Evolutionary conservation across 768 basidiomycete species (phyloP).

Genomic region (Rhizopogon vinicolor): DNA sequence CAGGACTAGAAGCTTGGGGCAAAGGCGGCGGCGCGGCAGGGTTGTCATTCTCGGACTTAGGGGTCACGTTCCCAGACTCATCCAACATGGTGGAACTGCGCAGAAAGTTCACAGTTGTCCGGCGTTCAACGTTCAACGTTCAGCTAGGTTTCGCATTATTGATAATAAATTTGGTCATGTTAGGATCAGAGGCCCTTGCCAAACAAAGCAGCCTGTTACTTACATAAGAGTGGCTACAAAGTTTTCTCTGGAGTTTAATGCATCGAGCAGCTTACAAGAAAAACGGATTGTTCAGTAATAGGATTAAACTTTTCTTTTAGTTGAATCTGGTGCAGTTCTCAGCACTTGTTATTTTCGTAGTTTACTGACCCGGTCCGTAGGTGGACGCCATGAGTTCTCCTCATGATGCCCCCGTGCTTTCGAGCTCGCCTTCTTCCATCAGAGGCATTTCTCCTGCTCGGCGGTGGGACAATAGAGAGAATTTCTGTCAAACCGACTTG

Average conservation of each 20-base stretch:
- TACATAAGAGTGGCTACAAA: neutral
- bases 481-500: constrained; percentile 35
- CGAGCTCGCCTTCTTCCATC: constrained; percentile 41
- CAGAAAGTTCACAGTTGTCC: too few relatives aligned
- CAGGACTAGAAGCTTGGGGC: too few relatives aligned
- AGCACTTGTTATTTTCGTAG: neutral
- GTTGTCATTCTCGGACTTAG: too few relatives aligned
- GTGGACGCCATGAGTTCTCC: constrained; percentile 33
- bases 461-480: constrained; percentile 27
- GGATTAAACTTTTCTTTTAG: too few relatives aligned
- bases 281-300: neutral
- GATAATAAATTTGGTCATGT: neutral
- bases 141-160: too few relatives aligned
- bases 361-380: neutral
- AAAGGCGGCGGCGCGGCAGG: too few relatives aligned
- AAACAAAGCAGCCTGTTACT: neutral
- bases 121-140: too few relatives aligned
- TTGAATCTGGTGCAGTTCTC: neutral
- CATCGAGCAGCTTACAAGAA: neutral
- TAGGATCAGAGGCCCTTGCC: neutral
- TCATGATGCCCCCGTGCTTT: constrained; percentile 25
- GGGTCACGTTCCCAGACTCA: too few relatives aligned
- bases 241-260: neutral
- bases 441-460: constrained; percentile 35
- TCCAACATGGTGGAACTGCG: too few relatives aligned